Evolutionary conservation across 129 eudicot species (phyloP), one percentile per base, ranked within the genome.

Genomic region (Ambrosia trifida): DNA sequence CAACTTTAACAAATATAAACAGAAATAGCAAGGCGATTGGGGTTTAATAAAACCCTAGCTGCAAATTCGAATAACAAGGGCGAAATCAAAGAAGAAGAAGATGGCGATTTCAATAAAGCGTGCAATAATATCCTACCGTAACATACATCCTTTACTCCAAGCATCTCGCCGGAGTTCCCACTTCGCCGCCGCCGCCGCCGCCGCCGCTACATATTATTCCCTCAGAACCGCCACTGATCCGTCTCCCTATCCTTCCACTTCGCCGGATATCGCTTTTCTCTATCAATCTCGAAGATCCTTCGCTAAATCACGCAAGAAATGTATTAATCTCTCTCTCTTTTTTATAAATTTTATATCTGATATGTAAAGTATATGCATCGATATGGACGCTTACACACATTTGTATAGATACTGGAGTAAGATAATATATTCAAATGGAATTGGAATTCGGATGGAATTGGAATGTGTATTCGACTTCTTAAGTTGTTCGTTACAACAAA

Each of bases 261-360:
- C 86, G 51, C 70, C 85, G 53, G 69, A 78, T 11, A 60, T 75
- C 24, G 65, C 64, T 59, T 83, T 81, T 36, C 83, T 75, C 19
- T 64, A 76, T 49, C 78, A 80, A 67, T 51, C 54, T 61, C 85
- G 87, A 40, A 74, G 98, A 68, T 64, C 81, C 56, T 89, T 83
- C 31, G 96, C 98, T n/a, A 93, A 85, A 85, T 78, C 84, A 64
- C 83, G 96, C 65, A 89, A 78, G 65, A 88, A 81, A 75, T 78
- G 86, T 80, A 75, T 49, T 16, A 28, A 43, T 72, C 52, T 72
- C 51, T 66, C 60, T 73, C 33, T 73, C 19, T 76, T 18, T 50
- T 36, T 62, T 16, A 5, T 3, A 8, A n/a, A 24, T 50, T 4
- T 52, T 52, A 3, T 18, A 33, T 44, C n/a, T 16, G n/a, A 67